Conservation (phyloP, 1,284 basidiomycete genomes). For the Irpex rosettiformis region DNA sequence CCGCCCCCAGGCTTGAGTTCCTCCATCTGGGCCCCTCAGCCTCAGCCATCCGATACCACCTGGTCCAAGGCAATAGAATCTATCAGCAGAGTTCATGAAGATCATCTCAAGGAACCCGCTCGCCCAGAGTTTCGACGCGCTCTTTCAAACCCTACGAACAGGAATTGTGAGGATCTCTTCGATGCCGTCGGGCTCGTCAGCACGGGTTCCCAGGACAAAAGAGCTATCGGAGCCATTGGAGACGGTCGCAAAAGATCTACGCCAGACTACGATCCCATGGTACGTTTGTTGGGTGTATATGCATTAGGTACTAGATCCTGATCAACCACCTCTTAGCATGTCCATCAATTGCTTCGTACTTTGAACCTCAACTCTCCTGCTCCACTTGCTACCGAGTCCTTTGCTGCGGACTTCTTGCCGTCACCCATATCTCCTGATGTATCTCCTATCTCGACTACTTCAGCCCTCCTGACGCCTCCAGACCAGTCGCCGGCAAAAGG, state of each 20-base stretch:
- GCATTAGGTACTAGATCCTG: constrained; percentile 17
- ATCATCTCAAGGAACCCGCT: constrained; percentile 21
- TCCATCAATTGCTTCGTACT: constrained; percentile 71
- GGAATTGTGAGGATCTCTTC: constrained; percentile 59
- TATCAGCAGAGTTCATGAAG: constrained; percentile 48
- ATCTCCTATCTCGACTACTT: constrained; percentile 63
- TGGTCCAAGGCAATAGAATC: constrained; percentile 65
- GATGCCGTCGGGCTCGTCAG: constrained; percentile 45
- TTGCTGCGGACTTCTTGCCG: background rate
- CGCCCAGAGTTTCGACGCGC: constrained; percentile 25
- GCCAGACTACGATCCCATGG: constrained; percentile 53
- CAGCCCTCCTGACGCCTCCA: constrained; percentile 62
- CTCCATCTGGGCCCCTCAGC: constrained; percentile 78
- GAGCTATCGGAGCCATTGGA: constrained; percentile 67
- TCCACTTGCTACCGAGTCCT: constrained; percentile 32
- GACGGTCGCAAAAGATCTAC: constrained; percentile 65
- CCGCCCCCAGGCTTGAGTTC: constrained; percentile 22
- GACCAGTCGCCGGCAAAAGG: constrained; percentile 62
- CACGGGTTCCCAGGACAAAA: constrained; percentile 33
- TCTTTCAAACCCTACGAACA: constrained; percentile 22
- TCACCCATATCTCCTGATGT: constrained; percentile 54
- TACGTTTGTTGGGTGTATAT: constrained; percentile 30
- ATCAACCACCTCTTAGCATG: constrained; percentile 46
- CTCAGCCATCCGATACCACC: constrained; percentile 57
- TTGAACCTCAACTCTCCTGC: constrained; percentile 72